Evolutionary conservation across 2,329 filamentous ascomycete genomes (phyloP).

Genomic region (Penicillium sp.): DNA sequence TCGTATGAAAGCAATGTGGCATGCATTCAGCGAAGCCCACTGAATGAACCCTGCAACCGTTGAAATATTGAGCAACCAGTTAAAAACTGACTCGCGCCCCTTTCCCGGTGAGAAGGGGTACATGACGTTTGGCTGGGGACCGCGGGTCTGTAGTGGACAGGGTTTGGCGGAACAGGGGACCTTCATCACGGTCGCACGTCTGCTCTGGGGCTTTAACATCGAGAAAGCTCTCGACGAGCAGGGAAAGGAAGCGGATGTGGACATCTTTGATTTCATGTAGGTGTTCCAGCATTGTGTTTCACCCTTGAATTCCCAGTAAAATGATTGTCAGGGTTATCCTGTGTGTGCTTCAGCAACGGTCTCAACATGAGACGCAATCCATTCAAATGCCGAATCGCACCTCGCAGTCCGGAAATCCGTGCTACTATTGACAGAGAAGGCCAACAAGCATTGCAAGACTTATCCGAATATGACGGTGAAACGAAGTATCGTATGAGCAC

Average conservation of each 20-base stretch:
- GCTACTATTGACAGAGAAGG: constrained; percentile 56
- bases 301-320: not conserved
- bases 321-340: constrained; percentile 6
- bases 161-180: constrained; percentile 60
- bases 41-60: constrained; percentile 13
- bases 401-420: constrained; percentile 50
- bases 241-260: constrained; percentile 52
- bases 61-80: constrained; percentile 13
- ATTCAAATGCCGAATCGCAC: constrained; percentile 56
- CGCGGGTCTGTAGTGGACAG: constrained; percentile 55
- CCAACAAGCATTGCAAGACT: constrained; percentile 51
- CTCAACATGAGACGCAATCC: constrained; percentile 59
- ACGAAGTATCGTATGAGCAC: constrained; percentile 59
- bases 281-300: constrained; percentile 22
- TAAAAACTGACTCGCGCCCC: constrained; percentile 37
- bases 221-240: constrained; percentile 40
- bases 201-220: constrained; percentile 60
- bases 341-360: constrained; percentile 46
- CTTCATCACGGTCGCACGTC: constrained; percentile 57
- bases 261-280: constrained; percentile 59
- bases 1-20: constrained; percentile 13
- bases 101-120: constrained; percentile 53
- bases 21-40: constrained; percentile 14
- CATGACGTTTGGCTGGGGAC: constrained; percentile 59
- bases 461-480: constrained; percentile 56